Percentiles rank a stretch among this genome's conserved stretches.
These are phyloP conservation scores for Zasmidium citrigriseum DNA, from an alignment of 2,329 filamentous ascomycete genomes.

Conservation along the genomic window DNA sequence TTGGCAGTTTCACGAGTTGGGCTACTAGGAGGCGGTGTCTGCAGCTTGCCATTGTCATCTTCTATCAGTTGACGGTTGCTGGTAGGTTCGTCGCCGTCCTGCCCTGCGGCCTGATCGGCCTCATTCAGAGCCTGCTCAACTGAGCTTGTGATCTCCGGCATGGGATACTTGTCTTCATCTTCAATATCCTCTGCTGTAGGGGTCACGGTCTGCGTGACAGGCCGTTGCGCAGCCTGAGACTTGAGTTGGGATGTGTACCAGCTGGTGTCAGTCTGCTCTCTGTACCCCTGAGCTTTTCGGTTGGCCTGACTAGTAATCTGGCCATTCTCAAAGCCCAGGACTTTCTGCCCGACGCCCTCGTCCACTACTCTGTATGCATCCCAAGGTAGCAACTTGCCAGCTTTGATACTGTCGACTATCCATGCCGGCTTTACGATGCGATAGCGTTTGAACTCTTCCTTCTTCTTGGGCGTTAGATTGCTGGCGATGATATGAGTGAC, in stretches of 20 bases:
- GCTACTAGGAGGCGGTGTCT: constrained; percentile 23
- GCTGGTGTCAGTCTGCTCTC: constrained; percentile 76
- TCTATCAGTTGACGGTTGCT: neutral
- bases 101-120: constrained; percentile 5
- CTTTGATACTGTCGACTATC: constrained; percentile 85
- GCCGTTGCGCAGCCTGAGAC: constrained; percentile 3
- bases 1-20: neutral
- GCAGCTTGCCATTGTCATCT: constrained; percentile 1
- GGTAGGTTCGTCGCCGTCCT: too few species aligned
- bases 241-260: constrained; percentile 76
- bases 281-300: constrained; percentile 65
- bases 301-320: constrained; percentile 68
- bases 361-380: constrained; percentile 79
- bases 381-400: constrained; percentile 83
- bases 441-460: constrained; percentile 82
- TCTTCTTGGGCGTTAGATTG: constrained; percentile 87
- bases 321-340: constrained; percentile 65
- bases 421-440: constrained; percentile 92
- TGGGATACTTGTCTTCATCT: constrained; percentile 31
- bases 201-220: constrained; percentile 33
- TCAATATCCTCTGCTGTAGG: constrained; percentile 31
- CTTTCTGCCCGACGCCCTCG: constrained; percentile 79
- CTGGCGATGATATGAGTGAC: constrained; percentile 93
- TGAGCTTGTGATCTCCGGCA: constrained; percentile 36
- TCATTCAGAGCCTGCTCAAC: constrained; percentile 33